Evolutionary conservation across 208 protist species (phyloP).

Genomic region (Zelonia costaricensis): DNA sequence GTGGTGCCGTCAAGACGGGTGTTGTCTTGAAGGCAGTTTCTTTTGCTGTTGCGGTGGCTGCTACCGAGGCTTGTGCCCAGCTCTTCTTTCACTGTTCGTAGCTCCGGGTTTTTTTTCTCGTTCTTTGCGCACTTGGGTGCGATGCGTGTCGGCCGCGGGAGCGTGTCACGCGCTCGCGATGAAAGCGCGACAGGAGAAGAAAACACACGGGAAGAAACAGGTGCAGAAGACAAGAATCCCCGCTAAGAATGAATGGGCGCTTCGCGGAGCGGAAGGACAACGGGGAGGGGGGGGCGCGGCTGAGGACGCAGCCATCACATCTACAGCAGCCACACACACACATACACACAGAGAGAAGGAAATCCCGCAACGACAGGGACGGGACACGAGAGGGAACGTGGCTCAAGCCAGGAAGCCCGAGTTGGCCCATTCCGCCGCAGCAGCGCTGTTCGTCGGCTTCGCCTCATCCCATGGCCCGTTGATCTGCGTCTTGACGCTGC

Average conservation of each 20-base stretch:
- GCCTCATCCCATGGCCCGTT: constrained; percentile 93
- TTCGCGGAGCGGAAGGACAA: no score
- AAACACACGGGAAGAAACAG: not conserved
- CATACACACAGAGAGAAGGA: not conserved
- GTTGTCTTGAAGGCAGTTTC: no score
- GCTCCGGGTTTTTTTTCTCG: not conserved
- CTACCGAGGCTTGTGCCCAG: no score
- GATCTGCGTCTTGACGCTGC: constrained; percentile 85
- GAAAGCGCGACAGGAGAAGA: no score
- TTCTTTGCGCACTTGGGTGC: not conserved
- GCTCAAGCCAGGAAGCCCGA: constrained; percentile 65
- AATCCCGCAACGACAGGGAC: not conserved
- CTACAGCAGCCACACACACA: not conserved
- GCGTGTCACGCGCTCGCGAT: no score
- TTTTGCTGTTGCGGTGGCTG: no score
- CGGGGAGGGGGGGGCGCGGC: no score
- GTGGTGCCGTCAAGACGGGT: no score
- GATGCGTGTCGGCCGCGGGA: no score
- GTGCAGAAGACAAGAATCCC: not conserved
- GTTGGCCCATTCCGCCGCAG: constrained; percentile 91
- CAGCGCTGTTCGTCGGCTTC: constrained; percentile 90
- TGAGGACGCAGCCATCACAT: no score
- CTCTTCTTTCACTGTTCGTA: not conserved
- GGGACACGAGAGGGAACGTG: not conserved
- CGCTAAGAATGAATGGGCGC: no score